Evolutionary conservation across 495 filamentous ascomycete species (phyloP), one percentile per base, ranked within the genome.

Genomic region (Tuber calosporum): DNA sequence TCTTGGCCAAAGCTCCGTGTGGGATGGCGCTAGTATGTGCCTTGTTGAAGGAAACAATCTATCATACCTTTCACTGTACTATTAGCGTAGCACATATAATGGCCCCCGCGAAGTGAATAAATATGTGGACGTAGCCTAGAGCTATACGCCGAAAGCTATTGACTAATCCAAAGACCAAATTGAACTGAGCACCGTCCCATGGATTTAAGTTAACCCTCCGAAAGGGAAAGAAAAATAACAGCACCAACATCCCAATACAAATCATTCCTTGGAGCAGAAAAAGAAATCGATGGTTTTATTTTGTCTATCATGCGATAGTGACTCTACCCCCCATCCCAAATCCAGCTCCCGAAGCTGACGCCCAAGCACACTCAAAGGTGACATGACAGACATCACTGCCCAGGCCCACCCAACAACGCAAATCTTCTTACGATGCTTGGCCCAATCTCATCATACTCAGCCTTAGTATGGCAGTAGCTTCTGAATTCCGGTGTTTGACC

Each of bases 401-500:
- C 95, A 39, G 95, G 95, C 15, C 95, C 95, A 82, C 95, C 95
- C 74, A 99, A 86, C 74, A 98, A 85, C 48, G 94, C 94, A 83
- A 97, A 99, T 82, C 95, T 89, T 83, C 95, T 89, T 68, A 98
- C 95, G 83, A 99, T 97, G 82, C 92, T 92, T 38, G 94, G 93
- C 45, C 94, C 94, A 79, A 93, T 91, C 86, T 97, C 94, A 83
- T 96, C 92, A 82, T 97, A 97, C 85, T 91, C 84, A 26, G 93
- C 94, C 87, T 99, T 99, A 68, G 95, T 99, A 83, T 99, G 95
- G 85, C 95, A 99, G 85, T 97, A 98, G 83, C 92, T 96, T 82
- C 92, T 87, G 86, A 99, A 99, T 83, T 98, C 96, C n/a, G 95
- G 95, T 26, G 95, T 99, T 85, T 97, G 95, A 69, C 94, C 96